phyloP scores from a whole-genome alignment of 805 yeast genomes.

The Wickerhamiella hasegawae region DNA sequence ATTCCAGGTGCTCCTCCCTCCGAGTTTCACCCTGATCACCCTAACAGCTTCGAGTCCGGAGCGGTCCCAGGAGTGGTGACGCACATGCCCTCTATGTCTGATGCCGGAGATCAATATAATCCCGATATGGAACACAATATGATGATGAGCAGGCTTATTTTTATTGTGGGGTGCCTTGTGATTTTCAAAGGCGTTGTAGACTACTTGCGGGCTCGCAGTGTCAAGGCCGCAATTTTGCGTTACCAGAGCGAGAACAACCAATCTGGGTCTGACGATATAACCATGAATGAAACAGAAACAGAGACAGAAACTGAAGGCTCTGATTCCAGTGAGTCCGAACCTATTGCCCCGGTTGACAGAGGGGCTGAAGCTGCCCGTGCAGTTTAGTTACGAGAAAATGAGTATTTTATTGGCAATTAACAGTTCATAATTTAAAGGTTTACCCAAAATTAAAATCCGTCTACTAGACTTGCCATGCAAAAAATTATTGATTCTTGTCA shows the following conservation, averaged over 20 bases:
- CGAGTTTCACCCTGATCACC: slow-evolving; percentile 39
- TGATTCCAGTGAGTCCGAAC: too few relatives aligned
- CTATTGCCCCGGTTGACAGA: too few relatives aligned
- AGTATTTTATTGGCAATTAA: neutral
- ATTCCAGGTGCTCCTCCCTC: slow-evolving; percentile 14
- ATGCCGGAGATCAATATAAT: too few relatives aligned
- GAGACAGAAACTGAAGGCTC: neutral
- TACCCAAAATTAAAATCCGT: too few relatives aligned
- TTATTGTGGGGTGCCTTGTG: neutral
- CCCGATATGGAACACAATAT: too few relatives aligned
- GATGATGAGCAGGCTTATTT: neutral
- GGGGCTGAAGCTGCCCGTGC: too few relatives aligned
- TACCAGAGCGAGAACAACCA: neutral
- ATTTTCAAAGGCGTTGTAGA: neutral
- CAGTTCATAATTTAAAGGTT: neutral
- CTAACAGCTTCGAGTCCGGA: slow-evolving; percentile 38
- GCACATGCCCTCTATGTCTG: too few relatives aligned
- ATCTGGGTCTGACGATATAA: too few relatives aligned
- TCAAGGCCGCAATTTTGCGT: neutral
- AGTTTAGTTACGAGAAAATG: too few relatives aligned
- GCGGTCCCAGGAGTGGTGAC: neutral
- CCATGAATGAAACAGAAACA: too few relatives aligned
- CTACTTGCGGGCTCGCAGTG: neutral
- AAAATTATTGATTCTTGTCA: too few relatives aligned
- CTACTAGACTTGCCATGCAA: too few relatives aligned